phyloP scores from a whole-genome alignment of 768 basidiomycete species.

The Pulveroboletus sp. region DNA sequence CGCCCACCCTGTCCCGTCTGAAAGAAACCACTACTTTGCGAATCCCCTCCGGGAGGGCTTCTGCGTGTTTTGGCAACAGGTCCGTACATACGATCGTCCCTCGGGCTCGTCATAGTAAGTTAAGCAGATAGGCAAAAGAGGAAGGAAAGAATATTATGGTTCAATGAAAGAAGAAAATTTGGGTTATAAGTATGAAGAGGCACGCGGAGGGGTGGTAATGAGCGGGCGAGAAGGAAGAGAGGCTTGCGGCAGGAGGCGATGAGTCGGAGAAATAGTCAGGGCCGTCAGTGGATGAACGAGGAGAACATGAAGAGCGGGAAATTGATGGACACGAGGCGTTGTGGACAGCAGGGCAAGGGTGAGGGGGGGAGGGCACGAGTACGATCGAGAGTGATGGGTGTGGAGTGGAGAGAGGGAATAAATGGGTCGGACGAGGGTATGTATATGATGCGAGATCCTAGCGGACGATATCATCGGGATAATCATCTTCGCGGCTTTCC shows the following conservation, averaged over 20 bases:
- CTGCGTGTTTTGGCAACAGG: slow-evolving; percentile 56
- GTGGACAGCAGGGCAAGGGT: slow-evolving; percentile 36
- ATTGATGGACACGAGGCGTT: slow-evolving; percentile 45
- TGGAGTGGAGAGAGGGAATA: slow-evolving; percentile 12
- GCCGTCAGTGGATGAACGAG: slow-evolving; percentile 38
- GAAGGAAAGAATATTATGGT: slow-evolving; percentile 39
- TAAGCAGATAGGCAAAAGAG: slow-evolving; percentile 56
- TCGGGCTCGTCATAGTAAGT: slow-evolving; percentile 64
- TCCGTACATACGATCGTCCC: slow-evolving; percentile 68
- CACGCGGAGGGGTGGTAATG: slow-evolving; percentile 42
- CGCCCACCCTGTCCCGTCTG: slow-evolving; percentile 84
- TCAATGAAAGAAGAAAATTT: slow-evolving; percentile 49
- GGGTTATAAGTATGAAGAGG: slow-evolving; percentile 46
- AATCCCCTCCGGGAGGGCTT: slow-evolving; percentile 60
- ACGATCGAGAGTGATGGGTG: slow-evolving; percentile 23
- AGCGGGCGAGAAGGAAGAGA: slow-evolving; percentile 29
- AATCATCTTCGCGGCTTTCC: slow-evolving; percentile 25
- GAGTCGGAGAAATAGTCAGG: slow-evolving; percentile 38
- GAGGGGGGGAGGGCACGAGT: slow-evolving; percentile 30
- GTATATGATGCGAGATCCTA: slow-evolving; percentile 14
- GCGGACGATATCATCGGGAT: slow-evolving; percentile 1
- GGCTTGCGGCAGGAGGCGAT: slow-evolving; percentile 38
- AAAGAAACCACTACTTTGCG: slow-evolving; percentile 63
- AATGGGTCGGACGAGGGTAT: slow-evolving; percentile 26
- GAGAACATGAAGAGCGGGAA: slow-evolving; percentile 44